Conservation (phyloP, 2,329 filamentous ascomycete species). For the Venturiaceae sp. region DNA sequence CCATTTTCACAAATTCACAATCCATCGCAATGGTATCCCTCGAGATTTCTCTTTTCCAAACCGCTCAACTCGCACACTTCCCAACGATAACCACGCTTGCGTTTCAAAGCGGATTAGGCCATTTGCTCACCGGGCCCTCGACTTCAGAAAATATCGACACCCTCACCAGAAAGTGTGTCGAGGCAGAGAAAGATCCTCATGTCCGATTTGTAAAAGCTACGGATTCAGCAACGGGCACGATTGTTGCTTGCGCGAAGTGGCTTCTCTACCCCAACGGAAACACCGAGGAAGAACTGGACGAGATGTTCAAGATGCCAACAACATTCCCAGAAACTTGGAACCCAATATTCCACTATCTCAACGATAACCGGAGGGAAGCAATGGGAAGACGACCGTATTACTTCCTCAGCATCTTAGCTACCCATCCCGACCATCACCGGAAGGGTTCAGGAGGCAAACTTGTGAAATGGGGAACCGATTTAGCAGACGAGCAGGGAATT, state of each 20-base stretch:
- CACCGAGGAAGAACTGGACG: conserved; percentile 5
- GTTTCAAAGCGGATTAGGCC: neutral
- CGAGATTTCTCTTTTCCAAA: neutral
- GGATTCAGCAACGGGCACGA: neutral
- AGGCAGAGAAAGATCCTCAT: neutral
- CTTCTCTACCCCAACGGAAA: neutral
- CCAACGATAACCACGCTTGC: neutral
- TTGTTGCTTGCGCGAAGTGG: conserved; percentile 5
- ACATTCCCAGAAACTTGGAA: neutral
- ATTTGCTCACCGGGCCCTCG: neutral
- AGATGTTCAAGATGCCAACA: neutral
- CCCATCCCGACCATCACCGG: conserved; percentile 4
- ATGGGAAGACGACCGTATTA: conserved; percentile 6
- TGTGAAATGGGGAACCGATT: conserved; percentile 3
- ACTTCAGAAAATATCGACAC: neutral
- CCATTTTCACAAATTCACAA: neutral
- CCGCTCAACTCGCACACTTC: neutral
- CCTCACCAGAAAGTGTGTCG: neutral
- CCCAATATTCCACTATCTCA: neutral
- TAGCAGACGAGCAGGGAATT: conserved; percentile 3
- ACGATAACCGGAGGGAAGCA: neutral
- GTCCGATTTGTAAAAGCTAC: neutral
- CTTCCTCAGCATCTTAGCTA: conserved; percentile 4
- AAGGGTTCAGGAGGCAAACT: neutral
- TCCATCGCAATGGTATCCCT: neutral